Evolutionary conservation across 1,284 basidiomycete species (phyloP).

Genomic region (Meripilus lineatus): DNA sequence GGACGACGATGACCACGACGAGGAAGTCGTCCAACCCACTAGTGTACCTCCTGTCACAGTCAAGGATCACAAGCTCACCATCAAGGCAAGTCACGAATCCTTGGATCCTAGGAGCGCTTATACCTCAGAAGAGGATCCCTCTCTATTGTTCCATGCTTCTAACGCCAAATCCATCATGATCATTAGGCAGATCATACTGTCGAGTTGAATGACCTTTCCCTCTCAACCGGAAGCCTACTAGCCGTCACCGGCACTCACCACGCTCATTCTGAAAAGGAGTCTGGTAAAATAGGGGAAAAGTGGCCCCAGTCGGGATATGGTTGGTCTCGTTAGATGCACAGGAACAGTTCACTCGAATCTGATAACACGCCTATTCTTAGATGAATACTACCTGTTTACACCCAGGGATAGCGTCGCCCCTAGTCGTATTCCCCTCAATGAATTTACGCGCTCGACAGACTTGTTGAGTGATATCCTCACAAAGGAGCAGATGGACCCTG

Average conservation of each 20-base stretch:
- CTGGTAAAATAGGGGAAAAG: slow-evolving; percentile 51
- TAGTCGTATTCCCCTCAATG: slow-evolving; percentile 27
- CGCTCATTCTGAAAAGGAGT: slow-evolving; percentile 36
- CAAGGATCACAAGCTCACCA: slow-evolving; percentile 51
- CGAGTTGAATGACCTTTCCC: slow-evolving; percentile 42
- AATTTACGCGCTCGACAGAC: slow-evolving; percentile 34
- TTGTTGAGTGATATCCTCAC: slow-evolving; percentile 44
- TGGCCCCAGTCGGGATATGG: slow-evolving; percentile 60
- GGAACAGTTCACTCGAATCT: neutral
- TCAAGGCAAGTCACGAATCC: slow-evolving; percentile 39
- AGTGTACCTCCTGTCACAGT: too few relatives aligned
- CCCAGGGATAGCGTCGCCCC: slow-evolving; percentile 31
- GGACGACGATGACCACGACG: slow-evolving; percentile 14
- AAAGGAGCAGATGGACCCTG: slow-evolving; percentile 33
- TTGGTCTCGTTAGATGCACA: slow-evolving; percentile 21
- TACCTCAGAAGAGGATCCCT: neutral
- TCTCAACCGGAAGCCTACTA: slow-evolving; percentile 50
- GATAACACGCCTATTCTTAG: slow-evolving; percentile 27
- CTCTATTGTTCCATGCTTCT: neutral
- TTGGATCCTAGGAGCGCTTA: neutral
- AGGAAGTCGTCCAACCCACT: slow-evolving; percentile 37
- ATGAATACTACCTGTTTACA: slow-evolving; percentile 61
- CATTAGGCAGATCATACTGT: slow-evolving; percentile 57
- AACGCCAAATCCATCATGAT: slow-evolving; percentile 5
- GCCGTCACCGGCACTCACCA: slow-evolving; percentile 45